Percentiles rank a stretch among this genome's conserved stretches.
Evolutionary conservation across 176 grass and related monocot species (phyloP).

Genomic region (Microstegium vimineum): DNA sequence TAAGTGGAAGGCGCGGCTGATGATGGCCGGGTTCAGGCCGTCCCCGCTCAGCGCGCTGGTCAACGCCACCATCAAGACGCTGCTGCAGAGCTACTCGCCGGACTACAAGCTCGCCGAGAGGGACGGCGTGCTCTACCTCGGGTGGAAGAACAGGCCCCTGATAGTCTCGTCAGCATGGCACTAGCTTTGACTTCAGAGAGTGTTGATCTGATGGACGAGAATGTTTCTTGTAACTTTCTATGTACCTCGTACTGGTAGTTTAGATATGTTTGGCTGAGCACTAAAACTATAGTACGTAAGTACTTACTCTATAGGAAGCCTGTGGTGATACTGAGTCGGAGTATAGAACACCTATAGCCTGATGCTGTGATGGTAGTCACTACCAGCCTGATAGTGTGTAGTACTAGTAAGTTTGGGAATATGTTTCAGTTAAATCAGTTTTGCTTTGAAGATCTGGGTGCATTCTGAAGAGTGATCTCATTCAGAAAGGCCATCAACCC

Average conservation of each 20-base stretch:
- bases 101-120: slow-evolving; percentile 80
- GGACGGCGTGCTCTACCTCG: slow-evolving; percentile 82
- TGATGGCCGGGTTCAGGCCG: slow-evolving; percentile 83
- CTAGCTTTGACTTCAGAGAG: slow-evolving; percentile 23
- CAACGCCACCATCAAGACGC: slow-evolving; percentile 75
- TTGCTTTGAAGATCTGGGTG: not conserved
- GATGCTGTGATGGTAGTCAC: slow-evolving; percentile 23
- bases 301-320: slow-evolving; percentile 21
- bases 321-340: not conserved
- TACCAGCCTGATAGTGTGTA: slow-evolving; percentile 26
- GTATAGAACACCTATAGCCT: slow-evolving; percentile 29
- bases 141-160: slow-evolving; percentile 78
- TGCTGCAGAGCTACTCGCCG: slow-evolving; percentile 76
- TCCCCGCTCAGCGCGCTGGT: slow-evolving; percentile 69
- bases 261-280: slow-evolving; percentile 9
- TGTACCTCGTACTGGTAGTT: not conserved
- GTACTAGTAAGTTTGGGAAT: slow-evolving; percentile 23
- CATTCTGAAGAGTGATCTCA: not conserved
- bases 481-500: not conserved
- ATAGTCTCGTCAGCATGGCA: slow-evolving; percentile 87
- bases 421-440: slow-evolving; percentile 25
- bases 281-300: not conserved
- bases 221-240: not conserved
- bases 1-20: slow-evolving; percentile 85
- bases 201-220: slow-evolving; percentile 23